Evolutionary conservation across 208 protist species (phyloP).

Genomic region (Trichomonas vaginalis): DNA sequence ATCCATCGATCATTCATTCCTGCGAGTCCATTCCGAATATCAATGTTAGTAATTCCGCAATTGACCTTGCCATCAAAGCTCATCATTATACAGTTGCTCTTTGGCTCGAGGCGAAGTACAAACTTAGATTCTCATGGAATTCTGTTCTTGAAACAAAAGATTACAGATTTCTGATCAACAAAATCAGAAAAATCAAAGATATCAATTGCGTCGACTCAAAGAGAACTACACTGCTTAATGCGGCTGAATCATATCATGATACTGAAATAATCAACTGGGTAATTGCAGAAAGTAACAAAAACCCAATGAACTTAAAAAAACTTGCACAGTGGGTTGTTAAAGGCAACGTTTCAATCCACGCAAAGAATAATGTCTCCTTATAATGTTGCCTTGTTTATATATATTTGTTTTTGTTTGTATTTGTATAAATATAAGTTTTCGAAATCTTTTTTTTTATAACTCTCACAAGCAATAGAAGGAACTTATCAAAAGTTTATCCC

Average conservation of each 20-base stretch:
- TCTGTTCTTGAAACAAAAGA: background rate
- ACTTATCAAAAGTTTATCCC: too few relatives aligned
- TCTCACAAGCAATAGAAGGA: too few relatives aligned
- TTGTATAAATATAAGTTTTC: too few relatives aligned
- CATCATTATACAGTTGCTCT: background rate
- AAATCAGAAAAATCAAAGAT: background rate
- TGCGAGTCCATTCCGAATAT: background rate
- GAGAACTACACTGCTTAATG: background rate
- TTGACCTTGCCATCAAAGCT: background rate
- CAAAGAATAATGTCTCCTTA: too few relatives aligned
- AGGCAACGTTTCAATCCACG: too few relatives aligned
- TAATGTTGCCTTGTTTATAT: too few relatives aligned
- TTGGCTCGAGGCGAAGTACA: background rate
- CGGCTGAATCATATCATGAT: background rate
- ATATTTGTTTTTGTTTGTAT: too few relatives aligned
- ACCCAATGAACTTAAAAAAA: background rate
- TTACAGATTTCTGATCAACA: background rate
- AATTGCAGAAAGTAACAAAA: background rate
- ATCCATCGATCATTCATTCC: background rate
- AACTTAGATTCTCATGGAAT: background rate
- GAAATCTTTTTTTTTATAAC: too few relatives aligned
- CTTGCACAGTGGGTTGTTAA: too few relatives aligned
- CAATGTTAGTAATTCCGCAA: background rate
- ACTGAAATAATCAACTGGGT: background rate
- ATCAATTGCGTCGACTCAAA: background rate